Evolutionary conservation across 1,284 basidiomycete genomes (phyloP).

Genomic region (Hemileia vastatrix): DNA sequence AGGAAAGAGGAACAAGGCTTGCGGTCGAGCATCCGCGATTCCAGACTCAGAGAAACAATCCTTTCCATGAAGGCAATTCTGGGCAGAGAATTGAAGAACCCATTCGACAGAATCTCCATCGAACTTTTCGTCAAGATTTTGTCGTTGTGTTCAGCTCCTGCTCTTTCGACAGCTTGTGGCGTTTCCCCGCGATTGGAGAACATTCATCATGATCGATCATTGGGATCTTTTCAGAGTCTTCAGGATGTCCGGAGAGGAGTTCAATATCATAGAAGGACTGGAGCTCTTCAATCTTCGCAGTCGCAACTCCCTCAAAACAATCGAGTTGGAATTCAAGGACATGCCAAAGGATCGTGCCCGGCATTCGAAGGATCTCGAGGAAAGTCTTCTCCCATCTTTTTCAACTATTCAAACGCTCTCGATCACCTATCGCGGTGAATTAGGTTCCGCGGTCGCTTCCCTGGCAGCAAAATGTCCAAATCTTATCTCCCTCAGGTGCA

Average conservation of each 20-base stretch:
- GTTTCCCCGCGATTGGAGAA: background rate
- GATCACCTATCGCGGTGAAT: no score
- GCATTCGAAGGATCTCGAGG: no score
- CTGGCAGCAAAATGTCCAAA: no score
- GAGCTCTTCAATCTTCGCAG: background rate
- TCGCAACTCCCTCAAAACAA: background rate
- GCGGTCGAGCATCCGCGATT: no score
- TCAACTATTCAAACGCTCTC: no score
- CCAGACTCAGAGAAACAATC: no score
- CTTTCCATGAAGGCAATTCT: background rate
- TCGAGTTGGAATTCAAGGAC: no score
- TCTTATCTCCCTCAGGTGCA: no score
- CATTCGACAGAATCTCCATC: background rate
- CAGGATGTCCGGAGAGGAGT: background rate
- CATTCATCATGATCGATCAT: background rate
- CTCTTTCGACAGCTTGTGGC: background rate
- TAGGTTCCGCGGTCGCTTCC: no score
- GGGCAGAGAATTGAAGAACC: background rate
- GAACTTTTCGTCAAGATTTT: background rate
- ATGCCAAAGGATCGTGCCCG: no score
- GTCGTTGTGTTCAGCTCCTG: background rate
- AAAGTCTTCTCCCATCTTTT: no score
- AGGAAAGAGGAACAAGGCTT: no score
- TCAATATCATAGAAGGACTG: background rate
- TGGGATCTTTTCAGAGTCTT: background rate